Base-by-base conservation (phyloP, 116 monocot species). In the Iris pallida region DNA sequence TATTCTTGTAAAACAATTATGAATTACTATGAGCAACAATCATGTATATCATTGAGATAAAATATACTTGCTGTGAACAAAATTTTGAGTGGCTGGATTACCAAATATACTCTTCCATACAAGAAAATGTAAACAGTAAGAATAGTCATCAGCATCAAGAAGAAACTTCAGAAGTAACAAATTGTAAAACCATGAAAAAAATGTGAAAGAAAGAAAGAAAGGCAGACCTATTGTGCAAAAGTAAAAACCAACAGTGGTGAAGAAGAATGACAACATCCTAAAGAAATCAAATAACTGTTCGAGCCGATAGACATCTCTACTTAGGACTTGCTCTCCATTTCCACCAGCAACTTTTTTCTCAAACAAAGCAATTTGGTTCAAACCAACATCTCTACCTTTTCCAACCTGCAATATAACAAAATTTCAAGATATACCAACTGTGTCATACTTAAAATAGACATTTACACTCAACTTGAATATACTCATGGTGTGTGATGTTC, bases 331-430 rank as follows among this genome's bases (percentile, higher is more conserved):
- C 68, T 95, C 95, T 53, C 95, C 95, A 80, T 95, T 95, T 19
- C 95, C 95, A 71, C 95, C 91, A 67, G 95, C 91, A 30, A 95
- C 95, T 77, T 95, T 95, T 44, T 91, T 91, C 67, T 95, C 95
- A 75, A 95, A 95, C 20, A 91, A 57, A 8, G 95, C 95, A 75
- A 95, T 95, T 69, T 95, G 95, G 68, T 95, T 95, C 64, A 95
- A 76, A 42, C 95, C 95, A 53, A 95, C 95, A 78, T 95, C n/a
- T n/a, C n/a, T n/a, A n/a, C n/a, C n/a, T n/a, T n/a, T n/a, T n/a
- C n/a, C n/a, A n/a, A n/a, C n/a, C 95, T 95, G 11, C 42, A 61
- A 68, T 45, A 62, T 19, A 0, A 45, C 6, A 77, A 66, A 0
- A 47, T 55, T 63, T 68, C 16, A 61, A 14, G 71, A 55, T 58